These are phyloP conservation scores for Aspergillus arachidicola DNA, from an alignment of 2,329 filamentous ascomycete genomes.

Conservation along the genomic window DNA sequence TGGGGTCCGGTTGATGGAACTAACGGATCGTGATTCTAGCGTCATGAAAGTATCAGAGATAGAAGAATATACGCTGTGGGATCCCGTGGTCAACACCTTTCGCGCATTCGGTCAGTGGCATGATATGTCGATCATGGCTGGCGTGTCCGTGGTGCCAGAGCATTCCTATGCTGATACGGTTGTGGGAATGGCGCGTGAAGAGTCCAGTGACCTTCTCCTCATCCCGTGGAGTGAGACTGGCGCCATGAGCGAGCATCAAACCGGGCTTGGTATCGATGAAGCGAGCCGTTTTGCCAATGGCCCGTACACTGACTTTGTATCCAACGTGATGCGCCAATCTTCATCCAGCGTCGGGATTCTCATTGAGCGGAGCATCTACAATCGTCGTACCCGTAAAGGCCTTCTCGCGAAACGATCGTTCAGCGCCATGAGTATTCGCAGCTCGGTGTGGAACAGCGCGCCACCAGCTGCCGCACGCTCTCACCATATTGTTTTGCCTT, in stretches of 20 bases:
- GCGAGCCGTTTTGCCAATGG: slow-evolving; percentile 60
- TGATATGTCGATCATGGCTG: slow-evolving; percentile 79
- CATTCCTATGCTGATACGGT: slow-evolving; percentile 78
- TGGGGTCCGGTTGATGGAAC: slow-evolving; percentile 80
- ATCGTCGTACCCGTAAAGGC: slow-evolving; percentile 22
- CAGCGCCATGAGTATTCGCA: slow-evolving; percentile 63
- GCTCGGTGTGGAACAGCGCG: slow-evolving; percentile 58
- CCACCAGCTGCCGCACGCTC: slow-evolving; percentile 64
- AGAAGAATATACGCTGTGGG: slow-evolving; percentile 70
- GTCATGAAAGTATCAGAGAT: slow-evolving; percentile 91
- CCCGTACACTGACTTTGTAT: slow-evolving; percentile 74
- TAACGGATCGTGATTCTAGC: slow-evolving; percentile 89
- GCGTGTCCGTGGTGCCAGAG: slow-evolving; percentile 77
- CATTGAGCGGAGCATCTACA: slow-evolving; percentile 69
- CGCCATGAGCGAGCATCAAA: slow-evolving; percentile 68
- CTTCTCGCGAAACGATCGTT: slow-evolving; percentile 44
- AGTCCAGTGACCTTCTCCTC: slow-evolving; percentile 72
- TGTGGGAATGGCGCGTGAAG: slow-evolving; percentile 68
- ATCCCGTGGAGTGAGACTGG: slow-evolving; percentile 90
- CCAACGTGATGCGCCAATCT: slow-evolving; percentile 64
- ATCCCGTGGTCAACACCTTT: slow-evolving; percentile 91
- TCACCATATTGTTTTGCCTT: slow-evolving; percentile 85
- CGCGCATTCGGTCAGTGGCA: slow-evolving; percentile 83
- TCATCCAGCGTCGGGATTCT: slow-evolving; percentile 74
- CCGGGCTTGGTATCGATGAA: slow-evolving; percentile 54